A percentile compares a stretch with the other conserved stretches of the same genome.
Evolutionary conservation across 805 yeast genomes (phyloP).

Genomic region (Hanseniaspora lachancei): DNA sequence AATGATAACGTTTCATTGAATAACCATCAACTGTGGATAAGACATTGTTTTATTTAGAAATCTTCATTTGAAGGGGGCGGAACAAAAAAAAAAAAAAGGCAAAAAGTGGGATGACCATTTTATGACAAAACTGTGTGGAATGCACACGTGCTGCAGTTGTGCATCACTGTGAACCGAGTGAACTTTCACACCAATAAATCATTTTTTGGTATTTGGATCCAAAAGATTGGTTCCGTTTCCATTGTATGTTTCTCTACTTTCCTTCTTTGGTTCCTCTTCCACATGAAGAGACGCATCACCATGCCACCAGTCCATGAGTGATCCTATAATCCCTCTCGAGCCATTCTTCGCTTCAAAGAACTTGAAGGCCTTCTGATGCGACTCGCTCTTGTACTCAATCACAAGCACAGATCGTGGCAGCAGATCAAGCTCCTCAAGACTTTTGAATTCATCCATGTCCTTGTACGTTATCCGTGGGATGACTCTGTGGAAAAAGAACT

Average conservation of each 20-base stretch:
- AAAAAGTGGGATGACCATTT: too few species aligned
- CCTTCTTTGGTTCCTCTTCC: conserved; percentile 14
- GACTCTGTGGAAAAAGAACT: conserved; percentile 35
- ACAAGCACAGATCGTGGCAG: conserved; percentile 64
- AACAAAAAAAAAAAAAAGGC: too few species aligned
- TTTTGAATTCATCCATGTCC: conserved; percentile 44
- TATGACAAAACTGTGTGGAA: too few species aligned
- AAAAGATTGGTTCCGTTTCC: conserved; percentile 31
- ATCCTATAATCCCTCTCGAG: conserved; percentile 25
- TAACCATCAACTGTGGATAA: too few species aligned
- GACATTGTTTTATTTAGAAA: too few species aligned
- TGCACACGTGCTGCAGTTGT: too few species aligned
- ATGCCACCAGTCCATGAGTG: conserved; percentile 28
- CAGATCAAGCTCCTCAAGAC: conserved; percentile 43
- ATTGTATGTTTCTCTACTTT: conserved; percentile 39
- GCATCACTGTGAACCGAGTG: too few species aligned
- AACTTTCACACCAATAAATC: too few species aligned
- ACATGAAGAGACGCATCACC: conserved; percentile 3
- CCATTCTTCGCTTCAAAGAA: conserved; percentile 23
- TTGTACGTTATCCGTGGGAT: conserved; percentile 53
- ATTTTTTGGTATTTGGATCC: not conserved
- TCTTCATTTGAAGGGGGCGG: too few species aligned
- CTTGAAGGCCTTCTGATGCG: conserved; percentile 14
- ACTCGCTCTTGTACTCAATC: conserved; percentile 40
- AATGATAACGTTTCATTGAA: too few species aligned